Evolutionary conservation across 805 yeast species (phyloP).

Genomic region (Saturnispora zaruensis): DNA sequence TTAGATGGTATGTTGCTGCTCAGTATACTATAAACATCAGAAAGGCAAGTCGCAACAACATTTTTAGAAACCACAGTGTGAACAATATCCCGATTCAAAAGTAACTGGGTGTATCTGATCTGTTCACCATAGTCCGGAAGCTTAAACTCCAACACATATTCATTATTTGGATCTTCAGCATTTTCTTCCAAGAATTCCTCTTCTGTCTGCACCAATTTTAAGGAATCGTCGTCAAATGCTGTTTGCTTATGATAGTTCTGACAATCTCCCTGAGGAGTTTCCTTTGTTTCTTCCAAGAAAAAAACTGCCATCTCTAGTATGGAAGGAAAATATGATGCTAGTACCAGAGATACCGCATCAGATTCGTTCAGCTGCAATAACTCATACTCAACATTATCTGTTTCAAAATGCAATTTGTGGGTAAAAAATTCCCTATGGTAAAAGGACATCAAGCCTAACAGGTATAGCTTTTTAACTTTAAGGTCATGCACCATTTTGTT

Average conservation of each 20-base stretch:
- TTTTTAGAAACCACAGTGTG: slow-evolving; percentile 43
- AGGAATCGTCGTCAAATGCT: slow-evolving; percentile 30
- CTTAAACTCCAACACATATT: slow-evolving; percentile 20
- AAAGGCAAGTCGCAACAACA: slow-evolving; percentile 26
- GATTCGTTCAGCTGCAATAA: slow-evolving; percentile 21
- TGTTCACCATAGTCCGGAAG: slow-evolving; percentile 34
- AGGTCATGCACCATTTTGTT: slow-evolving; percentile 60
- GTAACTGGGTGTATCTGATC: slow-evolving; percentile 32
- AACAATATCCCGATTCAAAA: slow-evolving; percentile 40
- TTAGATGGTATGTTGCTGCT: slow-evolving; percentile 26
- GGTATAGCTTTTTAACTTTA: slow-evolving; percentile 50
- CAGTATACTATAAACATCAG: slow-evolving; percentile 23
- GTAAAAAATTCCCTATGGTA: slow-evolving; percentile 19
- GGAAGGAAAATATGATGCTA: slow-evolving; percentile 22
- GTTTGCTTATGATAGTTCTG: slow-evolving; percentile 40
- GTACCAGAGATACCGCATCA: slow-evolving; percentile 20
- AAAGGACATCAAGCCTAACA: slow-evolving; percentile 25
- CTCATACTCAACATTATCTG: slow-evolving; percentile 18
- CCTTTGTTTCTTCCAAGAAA: slow-evolving; percentile 70
- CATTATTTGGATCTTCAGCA: slow-evolving; percentile 21
- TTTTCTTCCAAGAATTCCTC: slow-evolving; percentile 17
- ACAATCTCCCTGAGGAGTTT: slow-evolving; percentile 48
- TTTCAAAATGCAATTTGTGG: background rate
- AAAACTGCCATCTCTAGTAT: slow-evolving; percentile 24
- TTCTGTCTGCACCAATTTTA: slow-evolving; percentile 19